Conservation (phyloP, 148 eudicot genomes). For the Diospyros kaki region DNA sequence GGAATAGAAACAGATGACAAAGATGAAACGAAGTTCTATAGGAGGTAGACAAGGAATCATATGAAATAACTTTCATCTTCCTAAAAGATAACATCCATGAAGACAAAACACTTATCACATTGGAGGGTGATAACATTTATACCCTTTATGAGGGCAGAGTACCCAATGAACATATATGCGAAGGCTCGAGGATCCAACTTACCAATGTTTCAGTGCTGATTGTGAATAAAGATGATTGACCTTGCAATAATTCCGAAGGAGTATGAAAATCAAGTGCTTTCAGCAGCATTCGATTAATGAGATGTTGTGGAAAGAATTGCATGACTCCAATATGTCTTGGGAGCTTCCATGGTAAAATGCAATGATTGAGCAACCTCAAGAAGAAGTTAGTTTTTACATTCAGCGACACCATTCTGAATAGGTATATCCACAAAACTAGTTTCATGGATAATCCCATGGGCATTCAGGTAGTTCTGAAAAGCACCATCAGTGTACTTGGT, state of each 20-base stretch:
- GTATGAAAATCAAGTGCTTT: not conserved
- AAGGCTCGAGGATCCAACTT: not conserved
- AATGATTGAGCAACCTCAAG: not conserved
- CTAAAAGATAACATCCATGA: not conserved
- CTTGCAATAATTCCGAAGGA: not conserved
- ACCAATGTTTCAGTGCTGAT: not conserved
- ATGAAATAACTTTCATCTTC: not conserved
- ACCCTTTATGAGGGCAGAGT: not conserved
- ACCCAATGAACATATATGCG: not conserved
- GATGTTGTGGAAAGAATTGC: not conserved
- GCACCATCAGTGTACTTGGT: no score
- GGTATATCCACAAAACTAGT: not conserved
- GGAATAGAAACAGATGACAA: no score
- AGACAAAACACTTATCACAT: not conserved
- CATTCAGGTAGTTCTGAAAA: not conserved
- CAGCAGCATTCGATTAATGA: not conserved
- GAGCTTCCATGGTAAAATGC: not conserved
- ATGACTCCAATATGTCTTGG: not conserved
- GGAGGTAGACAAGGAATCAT: no score
- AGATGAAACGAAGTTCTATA: no score
- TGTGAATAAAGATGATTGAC: not conserved
- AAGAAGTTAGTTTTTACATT: not conserved
- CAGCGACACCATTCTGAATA: not conserved
- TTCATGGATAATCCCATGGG: not conserved
- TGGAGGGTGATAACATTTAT: not conserved